Percentiles rank a stretch among this genome's conserved stretches.
These are phyloP conservation scores for Cyphellophora attinorum DNA, from an alignment of 2,329 filamentous ascomycete genomes.

Conservation along the genomic window DNA sequence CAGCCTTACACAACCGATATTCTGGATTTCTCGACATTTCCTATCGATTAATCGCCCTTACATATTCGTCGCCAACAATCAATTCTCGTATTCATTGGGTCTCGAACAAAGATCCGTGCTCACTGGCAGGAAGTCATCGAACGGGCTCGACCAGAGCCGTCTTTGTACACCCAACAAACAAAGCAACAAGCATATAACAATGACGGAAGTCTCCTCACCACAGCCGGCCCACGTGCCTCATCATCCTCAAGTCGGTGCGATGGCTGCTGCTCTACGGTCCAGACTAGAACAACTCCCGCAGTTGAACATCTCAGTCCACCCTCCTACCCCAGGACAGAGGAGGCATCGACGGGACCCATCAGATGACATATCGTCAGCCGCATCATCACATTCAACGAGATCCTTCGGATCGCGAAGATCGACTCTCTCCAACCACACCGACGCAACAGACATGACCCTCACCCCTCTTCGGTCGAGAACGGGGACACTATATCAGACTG, in stretches of 20 bases:
- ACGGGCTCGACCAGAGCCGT: background rate
- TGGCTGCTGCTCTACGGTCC: slow-evolving; percentile 17
- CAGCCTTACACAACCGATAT: background rate
- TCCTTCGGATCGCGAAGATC: slow-evolving; percentile 12
- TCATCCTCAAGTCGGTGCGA: slow-evolving; percentile 15
- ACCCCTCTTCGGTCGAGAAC: slow-evolving; percentile 18
- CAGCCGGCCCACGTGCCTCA: slow-evolving; percentile 14
- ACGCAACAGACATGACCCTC: slow-evolving; percentile 16
- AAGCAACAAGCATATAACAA: slow-evolving; percentile 2
- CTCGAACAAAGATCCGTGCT: background rate
- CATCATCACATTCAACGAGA: slow-evolving; percentile 15
- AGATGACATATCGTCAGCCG: slow-evolving; percentile 12
- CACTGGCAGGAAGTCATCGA: no score
- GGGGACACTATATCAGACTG: slow-evolving; percentile 16
- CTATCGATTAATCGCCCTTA: background rate
- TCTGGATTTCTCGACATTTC: background rate
- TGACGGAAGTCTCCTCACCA: slow-evolving; percentile 12
- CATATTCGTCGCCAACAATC: no score
- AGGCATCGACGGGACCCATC: slow-evolving; percentile 10
- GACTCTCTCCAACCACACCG: slow-evolving; percentile 12
- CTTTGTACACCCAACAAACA: background rate
- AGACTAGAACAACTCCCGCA: slow-evolving; percentile 15
- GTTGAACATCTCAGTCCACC: slow-evolving; percentile 13
- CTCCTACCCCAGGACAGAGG: slow-evolving; percentile 5
- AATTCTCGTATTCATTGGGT: no score